Base-by-base conservation (phyloP, 176 grass and related monocot species). In the Juncus effusus region DNA sequence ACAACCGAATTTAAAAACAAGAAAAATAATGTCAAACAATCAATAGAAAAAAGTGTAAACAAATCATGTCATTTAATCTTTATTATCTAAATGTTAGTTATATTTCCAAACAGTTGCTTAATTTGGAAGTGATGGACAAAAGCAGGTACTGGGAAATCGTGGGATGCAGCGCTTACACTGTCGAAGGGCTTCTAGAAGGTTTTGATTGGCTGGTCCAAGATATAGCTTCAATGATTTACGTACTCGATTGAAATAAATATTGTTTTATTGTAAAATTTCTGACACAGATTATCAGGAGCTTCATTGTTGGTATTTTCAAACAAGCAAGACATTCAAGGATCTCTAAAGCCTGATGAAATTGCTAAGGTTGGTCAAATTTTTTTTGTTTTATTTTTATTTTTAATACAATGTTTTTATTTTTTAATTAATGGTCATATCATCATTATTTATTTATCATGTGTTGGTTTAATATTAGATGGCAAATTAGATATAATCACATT, bases 301-400 rank as follows among this genome's bases (percentile, higher is more conserved):
- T 96, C 92, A 10, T 88, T 91, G 54, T 74, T 96, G 77, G 77
- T 96, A 54, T 96, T 91, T 88, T 87, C 92, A 79, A 91, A 96
- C 78, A 96, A 96, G 60, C 92, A 91, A 85, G 92, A 91, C 62
- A 96, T 96, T 54, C 92, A 91, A 67, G 92, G 92, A 67, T 81
- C 84, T 63, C 82, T 86, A 28, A 88, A 96, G 70, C 84, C 92
- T 54, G 61, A 39, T 70, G 92, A 96, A 74, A 96, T 96, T 54
- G 92, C 81, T 15, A 96, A 96, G 74, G 92, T 96, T 74, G 81
- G 13, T 54, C 62, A 77, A 37, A 50, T 73, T 15, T 8, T 37
- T 62, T 50, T 15, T 70, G 4, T 7, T 44, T 59, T 10, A 65
- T 60, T 61, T 6, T 38, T 36, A 5, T 47, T 9, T 5, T 47